A percentile compares a stretch with the other conserved stretches of the same genome.
phyloP scores from a whole-genome alignment of 345 rosid species.

The Kandelia obovata region DNA sequence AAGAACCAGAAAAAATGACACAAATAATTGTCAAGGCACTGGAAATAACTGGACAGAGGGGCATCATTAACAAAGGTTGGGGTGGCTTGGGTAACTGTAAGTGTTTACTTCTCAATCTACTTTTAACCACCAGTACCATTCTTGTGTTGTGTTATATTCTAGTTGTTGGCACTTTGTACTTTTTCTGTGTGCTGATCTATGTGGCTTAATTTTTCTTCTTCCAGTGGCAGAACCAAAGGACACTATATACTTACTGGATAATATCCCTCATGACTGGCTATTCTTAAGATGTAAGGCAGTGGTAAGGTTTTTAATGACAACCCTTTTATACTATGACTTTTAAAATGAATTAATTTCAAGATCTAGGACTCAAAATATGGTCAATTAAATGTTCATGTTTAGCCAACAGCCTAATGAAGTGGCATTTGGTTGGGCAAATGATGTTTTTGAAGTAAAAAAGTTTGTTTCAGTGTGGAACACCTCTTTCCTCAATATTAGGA shows the following conservation, averaged over 20 bases:
- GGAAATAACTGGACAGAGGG: conserved; percentile 78
- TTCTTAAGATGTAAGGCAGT: conserved; percentile 98
- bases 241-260: conserved; percentile 75
- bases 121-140: not conserved
- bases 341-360: too few species aligned
- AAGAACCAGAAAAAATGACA: conserved; percentile 89
- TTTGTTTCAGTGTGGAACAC: too few species aligned
- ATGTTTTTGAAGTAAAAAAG: too few species aligned
- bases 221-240: conserved; percentile 94
- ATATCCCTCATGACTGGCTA: conserved; percentile 96
- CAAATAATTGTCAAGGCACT: conserved; percentile 73
- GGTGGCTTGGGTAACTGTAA: conserved; percentile 91
- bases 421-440: too few species aligned
- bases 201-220: conserved; percentile 24
- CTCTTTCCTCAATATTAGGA: too few species aligned
- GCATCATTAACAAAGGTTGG: conserved; percentile 99
- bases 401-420: too few species aligned
- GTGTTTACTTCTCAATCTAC: conserved; percentile 20
- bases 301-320: conserved; percentile 45
- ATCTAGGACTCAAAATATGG: too few species aligned
- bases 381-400: too few species aligned
- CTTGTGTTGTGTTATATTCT: not conserved
- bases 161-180: not conserved
- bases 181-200: conserved; percentile 3
- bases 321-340: too few species aligned